Base-by-base conservation (phyloP, 225 moss, liverwort and hornwort genomes). In the Pleurozium schreberi region DNA sequence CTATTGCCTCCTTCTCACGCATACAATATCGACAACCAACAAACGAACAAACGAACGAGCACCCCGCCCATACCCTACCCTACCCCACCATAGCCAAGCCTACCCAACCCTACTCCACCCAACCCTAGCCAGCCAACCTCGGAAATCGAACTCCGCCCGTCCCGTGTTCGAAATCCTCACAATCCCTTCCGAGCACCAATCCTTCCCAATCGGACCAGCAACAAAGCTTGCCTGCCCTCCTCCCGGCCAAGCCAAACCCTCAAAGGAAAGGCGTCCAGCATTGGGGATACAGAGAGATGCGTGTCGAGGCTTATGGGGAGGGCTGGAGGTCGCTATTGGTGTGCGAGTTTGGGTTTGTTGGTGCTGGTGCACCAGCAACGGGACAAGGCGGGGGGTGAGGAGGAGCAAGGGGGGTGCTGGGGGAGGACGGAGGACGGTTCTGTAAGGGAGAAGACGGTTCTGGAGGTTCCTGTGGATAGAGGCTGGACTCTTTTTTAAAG, bases 351-450 rank as follows among this genome's bases (percentile, higher is more conserved):
- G 70, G 69, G 87, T 60, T 63, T 82, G 78, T 23, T 84, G 64
- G 63, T 34, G 90, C 71, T 78, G 88, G 88, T 79, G 88, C 92
- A 88, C 92, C 92, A 88, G 90, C 88, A 70, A 62, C 63, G 62
- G 33, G 34, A 6, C 33, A 34, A 81, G 34, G 52, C 17, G 30
- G 4, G 34, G 12, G 76, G 20, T 26, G 20, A 40, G 36, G 22
- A 30, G 21, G 47, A 6, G 43, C 34, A n/a, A 49, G 49, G 50
- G 42, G 50, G 38, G 13, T 8, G 40, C 17, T 18, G 75, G 40
- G 57, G 57, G 78, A 88, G 28, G 90, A 69, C 88, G 64, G 86
- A 90, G 63, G 90, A 76, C 92, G 38, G 83, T 92, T 92, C 80
- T 52, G n/a, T 10, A 17, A 17, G 31, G 19, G 43, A 43, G 43